phyloP scores from a whole-genome alignment of 2,329 filamentous ascomycete species.

The Zasmidium cellare region DNA sequence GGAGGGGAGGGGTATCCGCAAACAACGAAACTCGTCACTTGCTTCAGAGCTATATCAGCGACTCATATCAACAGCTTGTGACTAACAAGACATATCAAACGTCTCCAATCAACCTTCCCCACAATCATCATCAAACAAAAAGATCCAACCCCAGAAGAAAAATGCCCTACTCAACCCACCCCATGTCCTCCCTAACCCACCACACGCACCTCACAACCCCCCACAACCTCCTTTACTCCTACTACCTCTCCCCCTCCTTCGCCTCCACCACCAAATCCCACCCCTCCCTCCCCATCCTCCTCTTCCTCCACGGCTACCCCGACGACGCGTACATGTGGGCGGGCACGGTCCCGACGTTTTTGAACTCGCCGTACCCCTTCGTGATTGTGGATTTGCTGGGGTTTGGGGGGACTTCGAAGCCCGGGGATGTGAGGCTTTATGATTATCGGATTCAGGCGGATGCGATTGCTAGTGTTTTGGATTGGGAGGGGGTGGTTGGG shows the following conservation, averaged over 20 bases:
- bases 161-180: slow-evolving; percentile 9
- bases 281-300: too few species aligned
- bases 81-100: too few species aligned
- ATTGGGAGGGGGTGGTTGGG: slow-evolving; percentile 33
- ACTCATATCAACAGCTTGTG: too few species aligned
- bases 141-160: too few species aligned
- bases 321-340: slow-evolving; percentile 51
- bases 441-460: slow-evolving; percentile 36
- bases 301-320: slow-evolving; percentile 53
- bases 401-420: slow-evolving; percentile 44
- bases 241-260: slow-evolving; percentile 32
- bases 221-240: slow-evolving; percentile 30
- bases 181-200: slow-evolving; percentile 29
- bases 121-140: too few species aligned
- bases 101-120: too few species aligned
- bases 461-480: slow-evolving; percentile 45
- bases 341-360: slow-evolving; percentile 28
- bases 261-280: too few species aligned
- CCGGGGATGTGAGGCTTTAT: slow-evolving; percentile 40
- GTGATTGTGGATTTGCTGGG: slow-evolving; percentile 42
- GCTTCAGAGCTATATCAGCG: too few species aligned
- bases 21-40: too few species aligned
- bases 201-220: slow-evolving; percentile 27
- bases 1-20: too few species aligned
- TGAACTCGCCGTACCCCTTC: slow-evolving; percentile 30